Evolutionary conservation across 1,139 yeast genomes (phyloP).

Genomic region (Kodamaea ohmeri): DNA sequence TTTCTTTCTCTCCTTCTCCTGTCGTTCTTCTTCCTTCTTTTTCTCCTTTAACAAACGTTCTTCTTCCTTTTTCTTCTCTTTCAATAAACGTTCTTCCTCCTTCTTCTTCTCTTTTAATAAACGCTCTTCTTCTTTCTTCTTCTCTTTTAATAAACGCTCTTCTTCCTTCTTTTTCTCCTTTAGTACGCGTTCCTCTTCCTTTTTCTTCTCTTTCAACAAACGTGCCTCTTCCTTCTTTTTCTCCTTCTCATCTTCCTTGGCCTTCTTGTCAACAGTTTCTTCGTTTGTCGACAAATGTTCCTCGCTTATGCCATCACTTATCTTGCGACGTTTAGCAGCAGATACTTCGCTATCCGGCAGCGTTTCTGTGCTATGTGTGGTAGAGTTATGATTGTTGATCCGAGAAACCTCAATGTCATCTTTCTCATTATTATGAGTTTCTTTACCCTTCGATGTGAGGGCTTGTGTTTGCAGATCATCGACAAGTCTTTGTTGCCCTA

Average conservation of each 20-base stretch:
- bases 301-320: too few species aligned
- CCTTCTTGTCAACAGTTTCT: too few species aligned
- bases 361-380: too few species aligned
- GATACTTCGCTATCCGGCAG: background rate
- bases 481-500: too few species aligned
- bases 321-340: background rate
- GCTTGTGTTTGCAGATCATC: too few species aligned
- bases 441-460: too few species aligned
- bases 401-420: too few species aligned
- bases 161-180: constrained; percentile 14
- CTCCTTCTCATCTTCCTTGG: background rate
- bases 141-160: constrained; percentile 15
- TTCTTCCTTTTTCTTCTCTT: constrained; percentile 1
- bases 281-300: too few species aligned
- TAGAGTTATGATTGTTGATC: too few species aligned
- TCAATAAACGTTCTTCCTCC: constrained; percentile 21
- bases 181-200: constrained; percentile 10
- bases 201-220: constrained; percentile 11
- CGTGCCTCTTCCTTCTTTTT: constrained; percentile 12
- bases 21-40: constrained; percentile 9
- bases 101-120: constrained; percentile 28
- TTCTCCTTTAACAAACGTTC: constrained; percentile 10
- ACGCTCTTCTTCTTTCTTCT: constrained; percentile 20
- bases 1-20: constrained; percentile 10
- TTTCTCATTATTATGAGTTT: too few species aligned